phyloP scores from a whole-genome alignment of 495 filamentous ascomycete genomes.

The Stereocaulon alpinum region DNA sequence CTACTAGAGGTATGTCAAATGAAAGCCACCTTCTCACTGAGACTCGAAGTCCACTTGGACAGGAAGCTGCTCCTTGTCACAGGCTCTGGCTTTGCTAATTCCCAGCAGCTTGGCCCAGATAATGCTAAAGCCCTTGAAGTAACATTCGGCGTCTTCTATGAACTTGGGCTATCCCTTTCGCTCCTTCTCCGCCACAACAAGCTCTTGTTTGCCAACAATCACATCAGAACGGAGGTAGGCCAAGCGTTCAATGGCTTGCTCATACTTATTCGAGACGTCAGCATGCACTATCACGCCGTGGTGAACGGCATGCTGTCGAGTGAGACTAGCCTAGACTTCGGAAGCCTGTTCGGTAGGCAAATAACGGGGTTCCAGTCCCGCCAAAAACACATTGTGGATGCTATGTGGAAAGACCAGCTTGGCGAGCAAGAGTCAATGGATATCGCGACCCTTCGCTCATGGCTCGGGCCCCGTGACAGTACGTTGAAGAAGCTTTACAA shows the following conservation, averaged over 20 bases:
- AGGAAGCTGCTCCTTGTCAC: no score
- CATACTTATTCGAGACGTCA: conserved; percentile 41
- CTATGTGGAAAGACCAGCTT: conserved; percentile 33
- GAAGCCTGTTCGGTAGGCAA: conserved; percentile 38
- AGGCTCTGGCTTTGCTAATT: background rate
- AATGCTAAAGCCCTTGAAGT: conserved; percentile 44
- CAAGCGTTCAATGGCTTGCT: conserved; percentile 43
- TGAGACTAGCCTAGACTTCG: conserved; percentile 36
- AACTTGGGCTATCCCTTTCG: conserved; percentile 42
- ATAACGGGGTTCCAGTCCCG: conserved; percentile 37
- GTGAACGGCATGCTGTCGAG: conserved; percentile 27
- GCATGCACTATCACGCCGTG: conserved; percentile 36
- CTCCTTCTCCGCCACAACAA: conserved; percentile 44
- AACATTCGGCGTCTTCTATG: conserved; percentile 47
- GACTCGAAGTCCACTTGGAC: background rate
- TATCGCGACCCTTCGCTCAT: conserved; percentile 39
- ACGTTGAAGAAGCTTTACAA: conserved; percentile 41
- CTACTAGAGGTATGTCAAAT: conserved; percentile 42
- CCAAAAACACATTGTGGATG: conserved; percentile 36
- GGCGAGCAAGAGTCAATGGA: conserved; percentile 45
- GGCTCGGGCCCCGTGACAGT: conserved; percentile 27
- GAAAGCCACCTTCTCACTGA: background rate
- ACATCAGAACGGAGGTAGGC: conserved; percentile 38
- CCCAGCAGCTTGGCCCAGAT: conserved; percentile 41
- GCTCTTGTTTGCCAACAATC: conserved; percentile 33